Evolutionary conservation across 139 green algal species (phyloP).

Genomic region (Volvox africanus): DNA sequence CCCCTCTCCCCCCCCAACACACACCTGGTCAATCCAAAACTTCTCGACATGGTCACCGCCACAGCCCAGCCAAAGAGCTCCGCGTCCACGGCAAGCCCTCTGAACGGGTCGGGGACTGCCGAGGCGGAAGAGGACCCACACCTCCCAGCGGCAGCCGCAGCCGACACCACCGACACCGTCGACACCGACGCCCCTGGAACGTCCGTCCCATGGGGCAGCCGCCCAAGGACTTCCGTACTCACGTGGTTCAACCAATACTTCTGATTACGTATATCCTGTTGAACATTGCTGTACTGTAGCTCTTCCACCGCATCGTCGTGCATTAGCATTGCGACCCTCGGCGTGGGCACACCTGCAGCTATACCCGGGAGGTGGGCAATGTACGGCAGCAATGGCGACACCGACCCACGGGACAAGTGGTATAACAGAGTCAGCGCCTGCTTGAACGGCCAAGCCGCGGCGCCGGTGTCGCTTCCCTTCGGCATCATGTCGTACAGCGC

Average conservation of each 20-base stretch:
- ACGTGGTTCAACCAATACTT: constrained; percentile 31
- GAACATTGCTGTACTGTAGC: constrained; percentile 50
- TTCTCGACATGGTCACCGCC: constrained; percentile 59
- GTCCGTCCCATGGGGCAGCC: neutral
- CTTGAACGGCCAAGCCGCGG: constrained; percentile 76
- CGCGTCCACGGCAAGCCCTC: neutral
- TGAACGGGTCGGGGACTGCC: neutral
- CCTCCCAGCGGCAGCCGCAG: neutral
- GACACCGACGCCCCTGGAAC: neutral
- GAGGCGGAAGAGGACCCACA: neutral
- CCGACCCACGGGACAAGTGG: constrained; percentile 47
- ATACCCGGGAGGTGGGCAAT: constrained; percentile 60
- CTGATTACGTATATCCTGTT: constrained; percentile 52
- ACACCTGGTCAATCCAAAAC: constrained; percentile 54
- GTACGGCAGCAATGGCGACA: constrained; percentile 49
- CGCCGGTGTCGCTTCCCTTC: constrained; percentile 13
- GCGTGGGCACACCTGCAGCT: constrained; percentile 34
- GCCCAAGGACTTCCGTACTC: neutral
- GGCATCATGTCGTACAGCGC: neutral
- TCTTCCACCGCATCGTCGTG: constrained; percentile 37
- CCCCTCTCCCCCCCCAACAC: neutral
- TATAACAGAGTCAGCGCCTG: constrained; percentile 52
- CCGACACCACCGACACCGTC: neutral
- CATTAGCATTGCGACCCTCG: constrained; percentile 62
- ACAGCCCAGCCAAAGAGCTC: constrained; percentile 53